Evolutionary conservation across 179 eudicot genomes (phyloP), one percentile per base, ranked within the genome.

Genomic region (Pouteria campechiana): DNA sequence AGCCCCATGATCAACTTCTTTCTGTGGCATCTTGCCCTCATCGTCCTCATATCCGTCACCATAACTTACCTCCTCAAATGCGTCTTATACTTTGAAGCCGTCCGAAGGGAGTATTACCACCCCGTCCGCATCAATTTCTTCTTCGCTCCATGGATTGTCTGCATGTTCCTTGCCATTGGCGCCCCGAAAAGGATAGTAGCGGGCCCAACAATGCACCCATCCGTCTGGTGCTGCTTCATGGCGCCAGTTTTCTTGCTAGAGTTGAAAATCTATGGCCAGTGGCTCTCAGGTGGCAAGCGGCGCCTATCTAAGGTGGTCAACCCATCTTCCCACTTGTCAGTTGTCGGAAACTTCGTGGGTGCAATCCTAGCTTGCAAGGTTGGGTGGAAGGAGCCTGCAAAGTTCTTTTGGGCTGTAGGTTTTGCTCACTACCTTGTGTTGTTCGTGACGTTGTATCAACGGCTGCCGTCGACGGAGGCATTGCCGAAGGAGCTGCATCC

Each of bases 71-170:
- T 69, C 0, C 72, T 90, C 11, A 90, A 90, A 63, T 75, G 74
- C 48, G 27, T 63, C 11, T 83, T 60, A 73, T 90, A 86, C 53
- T 86, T 86, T 18, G 98, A 90, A 71, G 98, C 96, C 3, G 79
- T 90, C 5, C 76, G 53, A 48, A 52, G 98, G 48, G 98, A 90
- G 17, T 90, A 79, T 67, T 90, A 76, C 54, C 98, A 90, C 37
- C 98, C 98, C 0, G 80, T 90, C 7, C 58, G 98, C 22, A 77
- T 90, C 32, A 90, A 86, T 75, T 90, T 86, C 85, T 90, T 90
- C 69, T 90, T 86, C 39, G 98, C 98, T 22, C 98, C 98, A 4
- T 90, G 94, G 96, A 60, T 90, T 6, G 87, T 77, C 19, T 65
- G 76, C 57, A 79, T 90, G 96, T 90, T 90, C 55, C 52, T 90